Percentiles rank a stretch among this genome's conserved stretches.
Evolutionary conservation across 2,329 filamentous ascomycete genomes (phyloP).

Genomic region (Aspergillus vadensis): DNA sequence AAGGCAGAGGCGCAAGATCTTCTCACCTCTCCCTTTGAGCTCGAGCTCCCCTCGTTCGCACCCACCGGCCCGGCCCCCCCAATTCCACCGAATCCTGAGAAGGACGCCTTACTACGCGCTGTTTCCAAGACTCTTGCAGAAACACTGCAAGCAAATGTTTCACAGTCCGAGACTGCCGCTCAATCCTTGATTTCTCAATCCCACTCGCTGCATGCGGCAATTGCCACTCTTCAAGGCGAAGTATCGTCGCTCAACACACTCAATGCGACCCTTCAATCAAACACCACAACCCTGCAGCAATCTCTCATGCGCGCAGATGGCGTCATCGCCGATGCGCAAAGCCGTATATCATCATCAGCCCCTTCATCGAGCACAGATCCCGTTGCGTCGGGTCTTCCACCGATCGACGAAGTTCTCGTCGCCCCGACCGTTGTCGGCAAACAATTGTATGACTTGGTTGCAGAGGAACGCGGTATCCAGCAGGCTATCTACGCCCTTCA

Average conservation of each 20-base stretch:
- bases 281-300: conserved; percentile 75
- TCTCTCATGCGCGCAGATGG: conserved; percentile 76
- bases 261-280: conserved; percentile 69
- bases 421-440: conserved; percentile 90
- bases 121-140: conserved; percentile 70
- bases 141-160: conserved; percentile 68
- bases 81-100: conserved; percentile 93
- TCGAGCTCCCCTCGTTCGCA: conserved; percentile 54
- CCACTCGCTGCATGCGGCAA: conserved; percentile 70
- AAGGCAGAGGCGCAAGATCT: conserved; percentile 55
- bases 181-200: conserved; percentile 77
- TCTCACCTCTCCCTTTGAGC: conserved; percentile 64
- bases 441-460: conserved; percentile 85
- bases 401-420: conserved; percentile 89
- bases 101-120: conserved; percentile 79
- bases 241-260: conserved; percentile 70
- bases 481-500: conserved; percentile 75
- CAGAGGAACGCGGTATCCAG: conserved; percentile 82
- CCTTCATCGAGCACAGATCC: conserved; percentile 36
- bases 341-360: conserved; percentile 46
- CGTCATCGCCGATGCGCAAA: conserved; percentile 72
- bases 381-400: conserved; percentile 56
- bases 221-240: conserved; percentile 72
- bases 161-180: conserved; percentile 73
- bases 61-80: conserved; percentile 67